Conservation (phyloP, 2,329 filamentous ascomycete genomes). For the Metarhizium rileyi region DNA sequence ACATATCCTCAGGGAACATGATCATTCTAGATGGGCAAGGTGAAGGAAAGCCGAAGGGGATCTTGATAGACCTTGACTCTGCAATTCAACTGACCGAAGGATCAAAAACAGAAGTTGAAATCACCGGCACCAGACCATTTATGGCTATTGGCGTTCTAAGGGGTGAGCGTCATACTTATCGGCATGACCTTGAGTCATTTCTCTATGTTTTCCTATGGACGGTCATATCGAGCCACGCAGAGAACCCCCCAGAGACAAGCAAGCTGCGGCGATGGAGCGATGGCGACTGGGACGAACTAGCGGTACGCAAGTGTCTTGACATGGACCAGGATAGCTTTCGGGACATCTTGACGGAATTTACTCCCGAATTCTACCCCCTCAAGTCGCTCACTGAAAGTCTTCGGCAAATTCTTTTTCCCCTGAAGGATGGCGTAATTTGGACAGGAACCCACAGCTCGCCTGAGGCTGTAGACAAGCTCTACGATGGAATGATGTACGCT, state of each 20-base stretch:
- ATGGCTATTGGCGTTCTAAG: constrained; percentile 16
- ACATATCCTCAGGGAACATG: constrained; percentile 13
- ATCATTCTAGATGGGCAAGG: constrained; percentile 7
- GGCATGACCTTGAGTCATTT: constrained; percentile 20
- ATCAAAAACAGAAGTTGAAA: neutral
- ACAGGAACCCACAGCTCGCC: constrained; percentile 9
- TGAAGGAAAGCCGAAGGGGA: constrained; percentile 4
- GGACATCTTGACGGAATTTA: constrained; percentile 11
- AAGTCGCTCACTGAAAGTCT: constrained; percentile 12
- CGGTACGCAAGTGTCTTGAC: constrained; percentile 5
- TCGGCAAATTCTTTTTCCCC: constrained; percentile 12
- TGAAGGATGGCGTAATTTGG: constrained; percentile 9
- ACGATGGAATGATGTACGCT: constrained; percentile 10
- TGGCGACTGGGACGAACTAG: constrained; percentile 7
- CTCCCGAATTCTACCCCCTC: constrained; percentile 9
- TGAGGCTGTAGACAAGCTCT: constrained; percentile 11
- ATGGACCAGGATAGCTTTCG: constrained; percentile 8
- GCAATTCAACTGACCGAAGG: constrained; percentile 8
- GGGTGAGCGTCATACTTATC: constrained; percentile 10
- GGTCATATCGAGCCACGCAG: constrained; percentile 4
- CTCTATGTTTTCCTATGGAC: constrained; percentile 15
- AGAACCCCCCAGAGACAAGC: constrained; percentile 7
- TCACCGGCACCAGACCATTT: constrained; percentile 12
- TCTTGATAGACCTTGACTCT: constrained; percentile 14
- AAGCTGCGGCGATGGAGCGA: constrained; percentile 9